Evolutionary conservation across 108 stramenopile genomes (phyloP).

Genomic region (Cyclotella choctawhatcheeana): DNA sequence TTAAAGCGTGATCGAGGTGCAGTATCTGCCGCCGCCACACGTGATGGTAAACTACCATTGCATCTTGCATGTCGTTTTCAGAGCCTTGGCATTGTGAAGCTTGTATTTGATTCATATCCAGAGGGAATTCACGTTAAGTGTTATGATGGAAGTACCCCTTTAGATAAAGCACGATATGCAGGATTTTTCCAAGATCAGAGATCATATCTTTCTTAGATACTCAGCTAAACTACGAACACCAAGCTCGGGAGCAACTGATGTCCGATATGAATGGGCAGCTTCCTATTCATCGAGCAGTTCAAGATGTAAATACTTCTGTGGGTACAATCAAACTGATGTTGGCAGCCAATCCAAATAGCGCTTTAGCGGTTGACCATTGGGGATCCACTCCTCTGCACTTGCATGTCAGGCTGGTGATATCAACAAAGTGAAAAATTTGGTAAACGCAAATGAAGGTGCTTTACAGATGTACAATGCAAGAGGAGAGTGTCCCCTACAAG

Average conservation of each 20-base stretch:
- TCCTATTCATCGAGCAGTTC: constrained; percentile 7
- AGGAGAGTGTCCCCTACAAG: background rate
- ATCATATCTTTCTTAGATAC: constrained; percentile 21
- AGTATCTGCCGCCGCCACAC: too few species aligned
- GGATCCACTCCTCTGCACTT: constrained; percentile 8
- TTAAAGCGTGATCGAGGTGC: too few species aligned
- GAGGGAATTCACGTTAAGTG: too few species aligned
- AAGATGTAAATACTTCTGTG: background rate
- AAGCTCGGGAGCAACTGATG: constrained; percentile 7
- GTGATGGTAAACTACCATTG: too few species aligned
- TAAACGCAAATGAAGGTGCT: background rate
- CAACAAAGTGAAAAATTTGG: constrained; percentile 1
- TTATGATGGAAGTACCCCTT: too few species aligned
- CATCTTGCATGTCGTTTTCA: too few species aligned
- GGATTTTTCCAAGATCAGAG: too few species aligned
- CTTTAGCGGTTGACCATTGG: background rate
- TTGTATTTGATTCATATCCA: too few species aligned
- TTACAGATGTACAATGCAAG: background rate
- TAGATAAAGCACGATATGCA: too few species aligned
- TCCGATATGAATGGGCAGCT: constrained; percentile 13
- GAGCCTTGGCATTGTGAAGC: too few species aligned
- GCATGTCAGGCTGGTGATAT: background rate
- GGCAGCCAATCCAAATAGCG: background rate
- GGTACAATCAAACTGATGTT: constrained; percentile 14
- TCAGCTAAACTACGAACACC: constrained; percentile 7